Evolutionary conservation across 2,329 filamentous ascomycete species (phyloP).

Genomic region (Thermothelomyces thermophilus): DNA sequence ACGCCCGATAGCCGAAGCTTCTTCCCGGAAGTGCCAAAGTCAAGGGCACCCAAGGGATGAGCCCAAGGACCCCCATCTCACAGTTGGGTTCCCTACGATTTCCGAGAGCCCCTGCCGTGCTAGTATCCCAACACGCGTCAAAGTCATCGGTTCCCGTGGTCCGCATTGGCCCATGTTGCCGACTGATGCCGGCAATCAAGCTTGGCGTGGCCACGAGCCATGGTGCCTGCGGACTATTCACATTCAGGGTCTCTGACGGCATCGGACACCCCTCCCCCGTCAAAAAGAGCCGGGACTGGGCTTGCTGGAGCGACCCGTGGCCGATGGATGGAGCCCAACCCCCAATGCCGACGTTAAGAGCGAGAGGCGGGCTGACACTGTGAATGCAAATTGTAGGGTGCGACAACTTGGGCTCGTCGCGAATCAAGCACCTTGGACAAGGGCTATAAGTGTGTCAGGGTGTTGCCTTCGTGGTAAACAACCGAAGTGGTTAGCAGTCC

Average conservation of each 20-base stretch:
- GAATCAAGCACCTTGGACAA: not conserved
- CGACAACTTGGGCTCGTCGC: not conserved
- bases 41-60: not conserved
- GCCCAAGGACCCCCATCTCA: not conserved
- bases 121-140: not conserved
- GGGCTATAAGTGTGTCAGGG: constrained; percentile 7
- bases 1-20: constrained; percentile 16
- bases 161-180: constrained; percentile 6
- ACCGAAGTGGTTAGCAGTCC: constrained; percentile 19
- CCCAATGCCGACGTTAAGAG: constrained; percentile 11
- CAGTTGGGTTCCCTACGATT: constrained; percentile 4
- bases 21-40: not conserved
- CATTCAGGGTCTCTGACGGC: constrained; percentile 6
- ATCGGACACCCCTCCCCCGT: not conserved
- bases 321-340: constrained; percentile 2
- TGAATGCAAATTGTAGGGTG: constrained; percentile 8
- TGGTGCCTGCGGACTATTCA: not conserved
- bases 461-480: not conserved
- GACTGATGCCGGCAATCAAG: constrained; percentile 5
- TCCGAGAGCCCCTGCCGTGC: not conserved
- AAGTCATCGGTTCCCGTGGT: constrained; percentile 3
- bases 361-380: constrained; percentile 17
- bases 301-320: not conserved
- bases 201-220: constrained; percentile 1
- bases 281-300: not conserved